Evolutionary conservation across 1,284 basidiomycete species (phyloP).

Genomic region (Neonothopanus nambi): DNA sequence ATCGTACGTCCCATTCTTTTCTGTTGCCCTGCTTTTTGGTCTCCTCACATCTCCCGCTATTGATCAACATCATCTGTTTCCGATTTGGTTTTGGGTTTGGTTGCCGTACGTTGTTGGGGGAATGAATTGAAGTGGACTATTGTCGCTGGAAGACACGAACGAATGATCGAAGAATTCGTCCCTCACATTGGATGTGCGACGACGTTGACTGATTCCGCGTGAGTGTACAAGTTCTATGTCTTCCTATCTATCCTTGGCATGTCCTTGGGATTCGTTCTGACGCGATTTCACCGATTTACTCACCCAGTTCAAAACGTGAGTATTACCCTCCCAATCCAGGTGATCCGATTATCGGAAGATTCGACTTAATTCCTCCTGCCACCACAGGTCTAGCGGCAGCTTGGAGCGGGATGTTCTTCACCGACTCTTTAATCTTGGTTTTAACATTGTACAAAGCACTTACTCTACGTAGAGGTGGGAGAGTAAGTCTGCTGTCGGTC

Average conservation of each 20-base stretch:
- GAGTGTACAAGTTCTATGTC: no score
- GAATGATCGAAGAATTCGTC: background rate
- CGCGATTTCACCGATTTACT: background rate
- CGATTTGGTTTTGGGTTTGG: no score
- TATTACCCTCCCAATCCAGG: no score
- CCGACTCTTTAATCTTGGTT: slow-evolving; percentile 39
- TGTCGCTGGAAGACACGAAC: background rate
- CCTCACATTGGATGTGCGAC: background rate
- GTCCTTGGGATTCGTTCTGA: no score
- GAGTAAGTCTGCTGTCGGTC: slow-evolving; percentile 29
- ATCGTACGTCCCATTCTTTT: background rate
- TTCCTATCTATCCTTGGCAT: background rate
- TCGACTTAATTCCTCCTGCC: no score
- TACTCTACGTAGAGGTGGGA: slow-evolving; percentile 22
- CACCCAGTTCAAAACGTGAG: background rate
- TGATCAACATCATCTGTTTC: no score
- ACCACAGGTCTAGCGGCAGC: slow-evolving; percentile 35
- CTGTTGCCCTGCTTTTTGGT: background rate
- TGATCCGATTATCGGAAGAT: no score
- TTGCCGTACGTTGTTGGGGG: no score
- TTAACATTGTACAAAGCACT: slow-evolving; percentile 46
- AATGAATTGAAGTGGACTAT: no score
- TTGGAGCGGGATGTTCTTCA: slow-evolving; percentile 40
- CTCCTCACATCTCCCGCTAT: no score
- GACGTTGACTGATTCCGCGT: background rate